Evolutionary conservation across 768 basidiomycete species (phyloP).

Genomic region (Naganishia vishniacii): DNA sequence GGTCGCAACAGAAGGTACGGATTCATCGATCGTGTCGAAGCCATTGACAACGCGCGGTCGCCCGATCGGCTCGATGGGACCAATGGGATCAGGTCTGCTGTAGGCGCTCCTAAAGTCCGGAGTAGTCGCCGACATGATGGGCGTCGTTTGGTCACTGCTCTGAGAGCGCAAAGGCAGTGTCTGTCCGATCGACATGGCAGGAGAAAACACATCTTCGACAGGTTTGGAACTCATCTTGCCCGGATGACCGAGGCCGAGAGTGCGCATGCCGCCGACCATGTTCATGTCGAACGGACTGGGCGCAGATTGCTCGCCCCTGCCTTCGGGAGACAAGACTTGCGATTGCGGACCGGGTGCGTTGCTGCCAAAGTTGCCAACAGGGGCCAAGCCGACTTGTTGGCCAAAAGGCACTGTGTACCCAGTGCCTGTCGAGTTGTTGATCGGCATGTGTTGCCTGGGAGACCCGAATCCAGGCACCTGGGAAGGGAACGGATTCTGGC

Average conservation of each 20-base stretch:
- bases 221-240: constrained; percentile 27
- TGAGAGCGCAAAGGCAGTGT: neutral
- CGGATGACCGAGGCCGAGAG: constrained; percentile 44
- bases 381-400: constrained; percentile 6
- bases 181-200: constrained; percentile 21
- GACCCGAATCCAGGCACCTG: constrained; percentile 20
- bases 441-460: constrained; percentile 16
- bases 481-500: constrained; percentile 20
- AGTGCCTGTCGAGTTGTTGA: neutral
- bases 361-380: neutral
- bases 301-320: neutral
- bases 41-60: constrained; percentile 23
- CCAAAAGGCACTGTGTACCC: constrained; percentile 2
- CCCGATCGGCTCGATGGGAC: constrained; percentile 36
- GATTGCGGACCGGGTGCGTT: constrained; percentile 1
- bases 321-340: constrained; percentile 15
- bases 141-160: constrained; percentile 4
- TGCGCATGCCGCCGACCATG: constrained; percentile 28
- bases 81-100: constrained; percentile 23
- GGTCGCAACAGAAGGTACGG: constrained; percentile 23
- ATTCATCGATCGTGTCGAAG: constrained; percentile 18
- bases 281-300: constrained; percentile 16
- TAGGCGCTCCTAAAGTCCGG: constrained; percentile 18
- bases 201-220: constrained; percentile 31
- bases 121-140: neutral